Percentiles rank a stretch among this genome's conserved stretches.
Evolutionary conservation across 192 early-diverging fungal species (phyloP).

Genomic region (Backusella tuberculispora): DNA sequence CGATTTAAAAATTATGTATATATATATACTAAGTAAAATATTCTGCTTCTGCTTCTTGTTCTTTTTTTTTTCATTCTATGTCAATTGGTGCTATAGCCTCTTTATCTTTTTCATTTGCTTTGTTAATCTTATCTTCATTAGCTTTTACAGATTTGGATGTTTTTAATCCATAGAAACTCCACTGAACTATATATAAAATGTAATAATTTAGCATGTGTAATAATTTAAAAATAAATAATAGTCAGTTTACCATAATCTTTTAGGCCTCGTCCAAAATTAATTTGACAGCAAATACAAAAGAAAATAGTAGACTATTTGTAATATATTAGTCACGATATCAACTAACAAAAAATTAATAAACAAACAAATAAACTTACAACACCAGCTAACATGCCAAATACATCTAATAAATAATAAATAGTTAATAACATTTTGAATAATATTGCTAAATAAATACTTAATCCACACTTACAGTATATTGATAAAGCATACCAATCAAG

Average conservation of each 20-base stretch:
- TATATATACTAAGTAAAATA: too few species aligned
- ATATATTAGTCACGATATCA: not conserved
- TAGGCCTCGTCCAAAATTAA: slow-evolving; percentile 8
- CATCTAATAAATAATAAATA: not conserved
- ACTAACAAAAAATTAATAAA: not conserved
- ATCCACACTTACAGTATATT: not conserved
- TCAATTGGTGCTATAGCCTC: not conserved
- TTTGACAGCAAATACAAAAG: not conserved
- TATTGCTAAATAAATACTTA: not conserved
- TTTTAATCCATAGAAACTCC: not conserved
- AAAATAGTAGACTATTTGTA: not conserved
- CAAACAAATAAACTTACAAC: not conserved
- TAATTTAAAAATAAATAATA: not conserved
- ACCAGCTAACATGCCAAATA: not conserved
- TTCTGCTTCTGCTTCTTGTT: too few species aligned
- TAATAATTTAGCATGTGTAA: not conserved
- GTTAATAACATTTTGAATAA: not conserved
- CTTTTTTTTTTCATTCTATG: too few species aligned
- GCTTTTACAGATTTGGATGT: not conserved
- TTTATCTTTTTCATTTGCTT: not conserved
- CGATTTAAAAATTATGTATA: too few species aligned
- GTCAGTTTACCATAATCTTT: not conserved
- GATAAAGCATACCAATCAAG: slow-evolving; percentile 6
- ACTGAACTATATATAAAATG: not conserved
- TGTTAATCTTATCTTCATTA: not conserved